Base-by-base conservation (phyloP, 768 basidiomycete species). In the Lactarius pseudohatsudake region DNA sequence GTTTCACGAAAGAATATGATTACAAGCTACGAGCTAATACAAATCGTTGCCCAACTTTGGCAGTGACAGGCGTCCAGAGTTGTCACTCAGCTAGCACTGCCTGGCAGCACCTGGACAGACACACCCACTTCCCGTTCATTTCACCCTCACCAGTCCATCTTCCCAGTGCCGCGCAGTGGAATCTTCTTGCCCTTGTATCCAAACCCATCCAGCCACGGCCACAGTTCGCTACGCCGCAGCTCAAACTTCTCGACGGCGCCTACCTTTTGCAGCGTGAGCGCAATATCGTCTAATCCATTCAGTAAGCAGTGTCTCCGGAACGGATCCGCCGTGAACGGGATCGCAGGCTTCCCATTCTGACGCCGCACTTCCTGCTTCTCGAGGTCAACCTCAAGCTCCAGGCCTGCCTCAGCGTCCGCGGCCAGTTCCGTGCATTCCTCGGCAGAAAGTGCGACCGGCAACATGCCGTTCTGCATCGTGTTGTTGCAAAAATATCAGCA, bases 201-300 rank as follows among this genome's bases (percentile, higher is more conserved):
- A 68, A 96, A 91, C 41, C 96, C 97, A 74, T 99, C 93, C 75
- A 98, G 78, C 97, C 97, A 99, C 6, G 97, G 92, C 94, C 95
- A 98, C 65, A 80, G 75, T 73, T 85, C 79, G 32, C 86, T 90
- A 70, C 97, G 78, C 72, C 84, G 84, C 73, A 83, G 74, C 83
- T 99, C 97, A 72, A 98, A 99, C 53, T 76, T 71, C 66, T 82
- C 80, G 70, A 99, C 97, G n/a, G 82, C 76, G 11, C 79, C 79
- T 38, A 81, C 86, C 75, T 87, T 88, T 76, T 92, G 88, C 81
- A 99, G 80, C 54, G 97, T 99, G 77, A 99, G 80, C 53, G 90
- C 95, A 69, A 99, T 96, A 74, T 98, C 97, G 76, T 99, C 97
- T 70, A 98, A 79, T 38, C 97, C 97, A 73, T 99, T 95, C 78